Evolutionary conservation across 2,329 filamentous ascomycete genomes (phyloP), one percentile per base, ranked within the genome.

Genomic region (Penicillium sp.): DNA sequence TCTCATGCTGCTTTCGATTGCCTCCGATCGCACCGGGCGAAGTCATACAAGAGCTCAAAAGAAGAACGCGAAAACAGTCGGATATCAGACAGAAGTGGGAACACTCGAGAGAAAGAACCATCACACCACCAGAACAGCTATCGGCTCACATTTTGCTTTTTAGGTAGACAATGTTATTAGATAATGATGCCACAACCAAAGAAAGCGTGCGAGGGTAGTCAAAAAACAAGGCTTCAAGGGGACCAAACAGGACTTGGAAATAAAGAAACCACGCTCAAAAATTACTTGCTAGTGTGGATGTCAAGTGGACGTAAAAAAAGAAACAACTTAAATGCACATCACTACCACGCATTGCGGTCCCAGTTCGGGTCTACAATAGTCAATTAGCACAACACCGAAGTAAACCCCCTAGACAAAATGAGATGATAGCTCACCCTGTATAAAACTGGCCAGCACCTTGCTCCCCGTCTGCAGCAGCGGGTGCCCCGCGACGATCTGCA

Each of bases 401-500:
- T n/a, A n/a, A n/a, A n/a, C n/a, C n/a, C n/a, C n/a, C n/a, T n/a
- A n/a, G n/a, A n/a, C n/a, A n/a, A n/a, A n/a, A n/a, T n/a, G n/a
- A n/a, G n/a, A n/a, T n/a, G n/a, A n/a, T n/a, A n/a, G n/a, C n/a
- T n/a, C n/a, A n/a, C n/a, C n/a, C n/a, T n/a, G 93, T 66, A 98
- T 91, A 77, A 97, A 98, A 27, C 89, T 88, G 10, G 91, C 92
- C 63, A 98, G 74, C 50, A 98, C 93, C 75, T 97, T 95, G 72
- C 90, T 96, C 45, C 93, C 93, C 27, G 93, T 98, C 81, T 98
- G 93, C 73, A 98, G 74, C 64, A 98, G 78, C 62, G 93, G 93
- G 72, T 98, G 93, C 0, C 93, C 92, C 0, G 95, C 93, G 9
- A 98, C 93, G 67, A 97, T 97, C 81, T 93, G 91, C 68, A 98